These are phyloP conservation scores for Kodamaea neixiangensis DNA, from an alignment of 805 yeast species.

Conservation along the genomic window DNA sequence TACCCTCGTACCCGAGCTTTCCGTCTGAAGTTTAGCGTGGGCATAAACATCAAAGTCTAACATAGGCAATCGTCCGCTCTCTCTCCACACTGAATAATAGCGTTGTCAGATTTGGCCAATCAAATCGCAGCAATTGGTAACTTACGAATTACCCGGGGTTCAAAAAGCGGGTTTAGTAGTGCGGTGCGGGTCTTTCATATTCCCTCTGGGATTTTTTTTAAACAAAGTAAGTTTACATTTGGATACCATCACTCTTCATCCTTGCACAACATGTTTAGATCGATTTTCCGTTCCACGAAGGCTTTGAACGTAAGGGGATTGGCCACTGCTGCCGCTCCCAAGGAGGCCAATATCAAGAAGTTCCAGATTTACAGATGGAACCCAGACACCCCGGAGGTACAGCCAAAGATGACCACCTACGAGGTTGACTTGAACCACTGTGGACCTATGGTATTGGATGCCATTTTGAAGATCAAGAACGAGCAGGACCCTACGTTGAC, in stretches of 20 bases:
- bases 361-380: slow-evolving; percentile 97
- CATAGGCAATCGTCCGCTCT: too few relatives aligned
- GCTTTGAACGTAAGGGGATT: slow-evolving; percentile 27
- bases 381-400: slow-evolving; percentile 92
- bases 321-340: slow-evolving; percentile 53
- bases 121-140: neutral
- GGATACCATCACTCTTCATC: neutral
- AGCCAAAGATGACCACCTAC: slow-evolving; percentile 84
- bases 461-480: slow-evolving; percentile 89
- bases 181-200: neutral
- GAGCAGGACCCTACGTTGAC: slow-evolving; percentile 96
- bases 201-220: neutral
- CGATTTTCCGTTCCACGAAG: slow-evolving; percentile 19
- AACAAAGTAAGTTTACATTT: neutral
- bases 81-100: neutral
- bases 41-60: too few relatives aligned
- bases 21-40: neutral
- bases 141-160: neutral
- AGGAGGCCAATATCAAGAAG: slow-evolving; percentile 62
- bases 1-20: neutral
- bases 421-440: slow-evolving; percentile 84
- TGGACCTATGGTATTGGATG: slow-evolving; percentile 98
- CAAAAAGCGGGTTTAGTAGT: neutral
- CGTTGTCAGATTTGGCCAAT: neutral
- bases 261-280: slow-evolving; percentile 19